A percentile compares a stretch with the other conserved stretches of the same genome.
Conservation (phyloP, 2,329 filamentous ascomycete genomes). For the Blastomyces parvus region DNA sequence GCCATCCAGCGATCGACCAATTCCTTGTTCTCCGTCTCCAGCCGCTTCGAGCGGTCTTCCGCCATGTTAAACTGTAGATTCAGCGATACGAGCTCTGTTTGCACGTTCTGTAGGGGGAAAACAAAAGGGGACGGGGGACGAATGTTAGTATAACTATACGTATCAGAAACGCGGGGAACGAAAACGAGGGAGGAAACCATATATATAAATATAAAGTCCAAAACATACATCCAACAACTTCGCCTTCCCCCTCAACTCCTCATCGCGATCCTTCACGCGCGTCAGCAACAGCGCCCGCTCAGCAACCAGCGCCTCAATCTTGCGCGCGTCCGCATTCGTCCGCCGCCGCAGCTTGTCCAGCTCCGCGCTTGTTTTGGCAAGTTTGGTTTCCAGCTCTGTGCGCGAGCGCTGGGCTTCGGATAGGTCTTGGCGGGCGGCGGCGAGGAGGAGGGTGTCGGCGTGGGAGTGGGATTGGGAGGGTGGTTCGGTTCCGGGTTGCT, state of each 20-base stretch:
- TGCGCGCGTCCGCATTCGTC: slow-evolving; percentile 49
- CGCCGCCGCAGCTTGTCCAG: slow-evolving; percentile 54
- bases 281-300: slow-evolving; percentile 54
- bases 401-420: slow-evolving; percentile 67
- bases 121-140: neutral
- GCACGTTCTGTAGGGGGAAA: slow-evolving; percentile 52
- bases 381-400: slow-evolving; percentile 54
- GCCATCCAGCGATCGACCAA: slow-evolving; percentile 88
- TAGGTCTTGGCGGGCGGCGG: slow-evolving; percentile 53
- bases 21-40: slow-evolving; percentile 77
- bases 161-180: neutral
- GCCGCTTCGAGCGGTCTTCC: slow-evolving; percentile 62
- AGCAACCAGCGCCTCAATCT: slow-evolving; percentile 52
- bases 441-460: slow-evolving; percentile 22
- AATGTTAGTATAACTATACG: neutral
- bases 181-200: too few relatives aligned
- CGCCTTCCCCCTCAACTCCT: slow-evolving; percentile 74
- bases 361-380: slow-evolving; percentile 55
- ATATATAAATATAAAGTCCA: neutral
- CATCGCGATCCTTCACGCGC: slow-evolving; percentile 68
- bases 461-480: too few relatives aligned
- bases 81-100: slow-evolving; percentile 84
- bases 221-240: slow-evolving; percentile 62
- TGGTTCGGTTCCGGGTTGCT: neutral
- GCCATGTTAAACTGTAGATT: slow-evolving; percentile 82